These are phyloP conservation scores for Bisporella sp. DNA, from an alignment of 2,329 filamentous ascomycete genomes.

Conservation along the genomic window DNA sequence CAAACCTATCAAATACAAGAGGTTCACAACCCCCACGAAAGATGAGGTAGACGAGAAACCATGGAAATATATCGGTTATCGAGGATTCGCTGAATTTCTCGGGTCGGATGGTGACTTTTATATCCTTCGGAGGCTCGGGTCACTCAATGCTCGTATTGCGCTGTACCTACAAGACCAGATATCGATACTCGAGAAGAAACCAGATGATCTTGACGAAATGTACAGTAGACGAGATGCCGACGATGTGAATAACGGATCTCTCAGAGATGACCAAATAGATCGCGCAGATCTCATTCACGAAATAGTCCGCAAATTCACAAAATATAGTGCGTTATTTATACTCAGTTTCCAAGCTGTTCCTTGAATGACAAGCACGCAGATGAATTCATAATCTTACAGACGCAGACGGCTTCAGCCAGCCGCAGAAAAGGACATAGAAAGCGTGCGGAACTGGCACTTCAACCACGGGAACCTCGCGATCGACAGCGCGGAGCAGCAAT, in stretches of 20 bases:
- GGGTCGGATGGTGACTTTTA: slow-evolving; percentile 27
- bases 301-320: slow-evolving; percentile 10
- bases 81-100: slow-evolving; percentile 23
- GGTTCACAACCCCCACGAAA: neutral
- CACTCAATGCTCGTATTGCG: slow-evolving; percentile 24
- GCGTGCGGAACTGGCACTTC: slow-evolving; percentile 10
- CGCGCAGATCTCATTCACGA: slow-evolving; percentile 12
- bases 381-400: slow-evolving; percentile 21
- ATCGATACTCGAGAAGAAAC: slow-evolving; percentile 23
- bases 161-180: slow-evolving; percentile 30
- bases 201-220: slow-evolving; percentile 21
- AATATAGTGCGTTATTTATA: slow-evolving; percentile 21
- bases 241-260: slow-evolving; percentile 23
- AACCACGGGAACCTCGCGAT: slow-evolving; percentile 11
- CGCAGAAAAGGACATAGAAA: slow-evolving; percentile 17
- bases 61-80: slow-evolving; percentile 28
- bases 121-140: slow-evolving; percentile 29
- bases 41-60: slow-evolving; percentile 17
- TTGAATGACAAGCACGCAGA: slow-evolving; percentile 10
- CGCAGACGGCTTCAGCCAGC: slow-evolving; percentile 13
- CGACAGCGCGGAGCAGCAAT: slow-evolving; percentile 8
- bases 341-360: no score
- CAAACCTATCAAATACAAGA: no score
- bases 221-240: slow-evolving; percentile 13
- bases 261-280: slow-evolving; percentile 20